These are phyloP conservation scores for Taiozyma sp. DNA, from an alignment of 1,139 yeast species.

Conservation along the genomic window DNA sequence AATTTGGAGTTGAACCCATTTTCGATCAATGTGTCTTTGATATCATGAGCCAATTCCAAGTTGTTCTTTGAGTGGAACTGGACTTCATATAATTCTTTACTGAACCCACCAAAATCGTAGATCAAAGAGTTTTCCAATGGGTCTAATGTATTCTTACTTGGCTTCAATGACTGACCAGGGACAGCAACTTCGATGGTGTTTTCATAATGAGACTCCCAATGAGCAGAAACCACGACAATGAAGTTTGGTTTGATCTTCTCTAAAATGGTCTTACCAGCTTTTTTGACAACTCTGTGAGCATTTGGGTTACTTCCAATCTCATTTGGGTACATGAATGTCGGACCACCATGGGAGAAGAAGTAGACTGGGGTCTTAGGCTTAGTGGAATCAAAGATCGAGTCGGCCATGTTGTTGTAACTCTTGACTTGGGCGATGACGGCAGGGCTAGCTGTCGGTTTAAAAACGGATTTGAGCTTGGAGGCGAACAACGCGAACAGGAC, in stretches of 20 bases:
- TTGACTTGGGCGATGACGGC: background rate
- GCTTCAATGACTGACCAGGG: slow-evolving; percentile 25
- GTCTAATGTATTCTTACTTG: slow-evolving; percentile 1
- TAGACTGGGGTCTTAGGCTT: slow-evolving; percentile 41
- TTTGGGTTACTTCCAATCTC: slow-evolving; percentile 43
- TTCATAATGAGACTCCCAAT: slow-evolving; percentile 51
- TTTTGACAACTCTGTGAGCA: slow-evolving; percentile 48
- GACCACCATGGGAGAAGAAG: slow-evolving; percentile 77
- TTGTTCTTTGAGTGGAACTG: slow-evolving; percentile 49
- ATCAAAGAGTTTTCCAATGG: slow-evolving; percentile 34
- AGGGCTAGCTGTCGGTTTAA: slow-evolving; percentile 1
- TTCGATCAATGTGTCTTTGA: slow-evolving; percentile 36
- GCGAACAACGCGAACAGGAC: slow-evolving; percentile 15
- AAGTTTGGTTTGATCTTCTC: slow-evolving; percentile 53
- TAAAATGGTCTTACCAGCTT: slow-evolving; percentile 47
- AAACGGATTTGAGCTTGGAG: slow-evolving; percentile 4
- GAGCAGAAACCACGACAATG: slow-evolving; percentile 64
- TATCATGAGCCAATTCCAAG: slow-evolving; percentile 35
- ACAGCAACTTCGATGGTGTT: slow-evolving; percentile 44
- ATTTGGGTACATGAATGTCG: slow-evolving; percentile 56
- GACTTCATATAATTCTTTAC: slow-evolving; percentile 54
- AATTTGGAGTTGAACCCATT: slow-evolving; percentile 41
- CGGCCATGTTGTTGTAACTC: background rate
- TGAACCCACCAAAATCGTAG: slow-evolving; percentile 74
- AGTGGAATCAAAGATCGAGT: slow-evolving; percentile 8